Conservation (phyloP, 352 stramenopile species). For the Phytophthora ohioensis region DNA sequence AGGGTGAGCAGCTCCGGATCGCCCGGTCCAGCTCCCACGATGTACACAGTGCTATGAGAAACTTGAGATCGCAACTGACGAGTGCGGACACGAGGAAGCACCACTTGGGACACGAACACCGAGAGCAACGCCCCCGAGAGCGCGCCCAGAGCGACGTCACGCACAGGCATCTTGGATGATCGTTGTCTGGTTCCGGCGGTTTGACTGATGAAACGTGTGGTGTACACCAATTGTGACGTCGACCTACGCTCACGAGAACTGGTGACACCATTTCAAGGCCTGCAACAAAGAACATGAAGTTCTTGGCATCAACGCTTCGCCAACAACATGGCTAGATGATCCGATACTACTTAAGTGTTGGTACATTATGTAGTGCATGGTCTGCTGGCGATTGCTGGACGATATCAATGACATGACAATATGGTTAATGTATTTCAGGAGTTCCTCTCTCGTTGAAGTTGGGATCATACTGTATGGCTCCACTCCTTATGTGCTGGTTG, state of each 20-base stretch:
- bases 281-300: too few relatives aligned
- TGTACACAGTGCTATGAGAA: slow-evolving; percentile 58
- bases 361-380: neutral
- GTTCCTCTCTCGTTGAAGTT: too few relatives aligned
- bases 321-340: too few relatives aligned
- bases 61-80: slow-evolving; percentile 34
- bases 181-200: slow-evolving; percentile 3
- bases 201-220: slow-evolving; percentile 28
- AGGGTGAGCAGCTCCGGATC: slow-evolving; percentile 68
- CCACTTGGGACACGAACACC: slow-evolving; percentile 42
- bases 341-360: neutral
- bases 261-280: neutral
- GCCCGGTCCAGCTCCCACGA: slow-evolving; percentile 69
- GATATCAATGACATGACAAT: neutral
- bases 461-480: neutral
- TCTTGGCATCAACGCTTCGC: too few relatives aligned
- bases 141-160: slow-evolving; percentile 57
- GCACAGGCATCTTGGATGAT: slow-evolving; percentile 33
- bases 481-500: neutral
- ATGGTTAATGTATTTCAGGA: too few relatives aligned
- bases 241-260: neutral
- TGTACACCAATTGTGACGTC: neutral
- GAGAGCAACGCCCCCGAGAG: slow-evolving; percentile 53
- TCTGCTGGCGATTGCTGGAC: neutral
- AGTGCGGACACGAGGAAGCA: slow-evolving; percentile 41